phyloP scores from a whole-genome alignment of 2,329 filamentous ascomycete genomes.

The Pseudogymnoascus sp. region DNA sequence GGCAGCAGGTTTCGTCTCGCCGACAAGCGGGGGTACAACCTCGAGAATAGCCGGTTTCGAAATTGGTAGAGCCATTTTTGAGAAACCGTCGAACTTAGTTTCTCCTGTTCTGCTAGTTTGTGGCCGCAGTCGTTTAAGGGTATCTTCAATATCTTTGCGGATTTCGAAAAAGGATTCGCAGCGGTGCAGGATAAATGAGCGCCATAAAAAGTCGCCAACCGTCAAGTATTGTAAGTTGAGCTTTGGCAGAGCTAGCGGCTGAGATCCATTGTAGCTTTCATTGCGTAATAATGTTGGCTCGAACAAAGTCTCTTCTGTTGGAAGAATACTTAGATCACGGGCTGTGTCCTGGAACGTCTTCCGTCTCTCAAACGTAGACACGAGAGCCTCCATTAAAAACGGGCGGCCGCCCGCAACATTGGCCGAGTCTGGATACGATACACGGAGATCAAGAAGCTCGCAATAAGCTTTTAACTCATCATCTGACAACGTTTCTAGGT shows the following conservation, averaged over 20 bases:
- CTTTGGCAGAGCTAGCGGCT: constrained; percentile 84
- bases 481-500: constrained; percentile 67
- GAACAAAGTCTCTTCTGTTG: constrained; percentile 76
- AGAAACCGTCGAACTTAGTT: constrained; percentile 72
- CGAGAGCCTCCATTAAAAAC: constrained; percentile 63
- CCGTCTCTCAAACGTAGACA: constrained; percentile 68
- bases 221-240: constrained; percentile 93
- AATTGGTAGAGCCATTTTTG: constrained; percentile 86
- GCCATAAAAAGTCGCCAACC: constrained; percentile 93
- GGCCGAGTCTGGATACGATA: constrained; percentile 68
- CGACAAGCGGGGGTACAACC: constrained; percentile 73
- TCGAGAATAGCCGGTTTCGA: constrained; percentile 81
- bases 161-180: constrained; percentile 92
- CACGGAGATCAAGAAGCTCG: constrained; percentile 66
- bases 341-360: constrained; percentile 77
- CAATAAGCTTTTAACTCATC: constrained; percentile 66
- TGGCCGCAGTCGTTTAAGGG: constrained; percentile 71
- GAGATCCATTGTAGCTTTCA: constrained; percentile 79
- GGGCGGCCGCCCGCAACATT: constrained; percentile 55
- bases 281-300: constrained; percentile 72
- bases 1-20: constrained; percentile 71
- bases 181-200: constrained; percentile 81
- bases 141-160: constrained; percentile 79
- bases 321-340: constrained; percentile 65
- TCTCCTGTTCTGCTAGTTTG: constrained; percentile 56